Percentiles rank a stretch among this genome's conserved stretches.
These are phyloP conservation scores for Aspergillus ellipticus DNA, from an alignment of 495 filamentous ascomycete genomes.

Conservation along the genomic window DNA sequence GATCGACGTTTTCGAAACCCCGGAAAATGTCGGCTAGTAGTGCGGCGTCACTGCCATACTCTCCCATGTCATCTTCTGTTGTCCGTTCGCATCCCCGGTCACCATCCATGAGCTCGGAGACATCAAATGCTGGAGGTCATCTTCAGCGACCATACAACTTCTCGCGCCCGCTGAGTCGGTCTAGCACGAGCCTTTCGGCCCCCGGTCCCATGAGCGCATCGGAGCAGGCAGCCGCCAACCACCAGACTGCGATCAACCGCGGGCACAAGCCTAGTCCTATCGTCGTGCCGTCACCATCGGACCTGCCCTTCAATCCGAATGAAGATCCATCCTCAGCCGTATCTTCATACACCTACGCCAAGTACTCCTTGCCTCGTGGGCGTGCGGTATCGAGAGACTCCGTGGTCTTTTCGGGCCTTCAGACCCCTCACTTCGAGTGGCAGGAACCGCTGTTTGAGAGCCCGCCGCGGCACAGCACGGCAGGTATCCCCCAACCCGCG, in stretches of 20 bases:
- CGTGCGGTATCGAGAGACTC: constrained; percentile 70
- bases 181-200: constrained; percentile 57
- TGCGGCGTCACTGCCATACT: constrained; percentile 56
- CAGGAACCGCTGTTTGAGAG: constrained; percentile 53
- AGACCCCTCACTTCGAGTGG: constrained; percentile 59
- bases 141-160: constrained; percentile 85
- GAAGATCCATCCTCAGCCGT: constrained; percentile 49
- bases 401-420: constrained; percentile 56
- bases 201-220: constrained; percentile 28
- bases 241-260: constrained; percentile 27
- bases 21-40: constrained; percentile 66
- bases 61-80: constrained; percentile 57
- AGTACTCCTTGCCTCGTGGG: constrained; percentile 77
- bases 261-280: constrained; percentile 39
- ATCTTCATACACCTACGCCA: constrained; percentile 78
- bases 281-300: constrained; percentile 28
- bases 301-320: constrained; percentile 9
- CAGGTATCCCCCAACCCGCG: constrained; percentile 32
- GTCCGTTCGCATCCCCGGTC: constrained; percentile 59
- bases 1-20: constrained; percentile 50
- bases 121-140: constrained; percentile 55
- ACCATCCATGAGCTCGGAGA: constrained; percentile 78
- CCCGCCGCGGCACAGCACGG: constrained; percentile 37
- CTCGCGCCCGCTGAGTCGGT: constrained; percentile 81
- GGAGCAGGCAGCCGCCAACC: constrained; percentile 13